Evolutionary conservation across 805 yeast species (phyloP).

Genomic region (Monosporozyma yasuniensis): DNA sequence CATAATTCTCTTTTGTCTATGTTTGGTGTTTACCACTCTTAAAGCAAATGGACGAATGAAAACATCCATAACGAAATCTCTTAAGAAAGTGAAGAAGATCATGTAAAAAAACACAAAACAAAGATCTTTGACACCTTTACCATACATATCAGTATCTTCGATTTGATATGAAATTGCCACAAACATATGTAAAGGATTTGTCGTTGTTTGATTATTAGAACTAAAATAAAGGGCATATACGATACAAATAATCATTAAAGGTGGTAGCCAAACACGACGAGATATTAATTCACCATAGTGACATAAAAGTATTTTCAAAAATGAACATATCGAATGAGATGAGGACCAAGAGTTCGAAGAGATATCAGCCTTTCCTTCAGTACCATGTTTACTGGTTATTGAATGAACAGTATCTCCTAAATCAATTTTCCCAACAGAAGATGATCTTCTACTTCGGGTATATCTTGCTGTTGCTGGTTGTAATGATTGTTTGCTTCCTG

Average conservation of each 20-base stretch:
- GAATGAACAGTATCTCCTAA: constrained; percentile 54
- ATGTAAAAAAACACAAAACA: constrained; percentile 71
- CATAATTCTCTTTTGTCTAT: constrained; percentile 71
- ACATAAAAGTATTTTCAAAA: constrained; percentile 23
- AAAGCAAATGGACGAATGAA: constrained; percentile 70
- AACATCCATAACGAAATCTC: constrained; percentile 86
- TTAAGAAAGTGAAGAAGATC: constrained; percentile 76
- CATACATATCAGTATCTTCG: constrained; percentile 57
- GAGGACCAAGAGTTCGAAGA: background rate
- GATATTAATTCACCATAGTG: constrained; percentile 41
- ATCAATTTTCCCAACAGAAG: constrained; percentile 67
- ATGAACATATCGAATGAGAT: constrained; percentile 20
- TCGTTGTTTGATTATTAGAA: constrained; percentile 47
- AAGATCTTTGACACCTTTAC: constrained; percentile 80
- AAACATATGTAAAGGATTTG: constrained; percentile 57
- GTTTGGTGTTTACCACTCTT: constrained; percentile 33
- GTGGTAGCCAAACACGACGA: constrained; percentile 63
- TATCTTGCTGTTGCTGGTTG: constrained; percentile 12
- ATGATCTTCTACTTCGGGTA: constrained; percentile 34
- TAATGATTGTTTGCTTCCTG: background rate
- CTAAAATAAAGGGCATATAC: constrained; percentile 40
- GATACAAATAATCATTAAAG: constrained; percentile 40
- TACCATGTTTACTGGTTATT: background rate
- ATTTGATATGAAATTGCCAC: constrained; percentile 57
- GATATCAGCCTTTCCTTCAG: background rate